These are phyloP conservation scores for Backusella parvicylindrica DNA, from an alignment of 192 early-diverging fungal species.

Conservation along the genomic window DNA sequence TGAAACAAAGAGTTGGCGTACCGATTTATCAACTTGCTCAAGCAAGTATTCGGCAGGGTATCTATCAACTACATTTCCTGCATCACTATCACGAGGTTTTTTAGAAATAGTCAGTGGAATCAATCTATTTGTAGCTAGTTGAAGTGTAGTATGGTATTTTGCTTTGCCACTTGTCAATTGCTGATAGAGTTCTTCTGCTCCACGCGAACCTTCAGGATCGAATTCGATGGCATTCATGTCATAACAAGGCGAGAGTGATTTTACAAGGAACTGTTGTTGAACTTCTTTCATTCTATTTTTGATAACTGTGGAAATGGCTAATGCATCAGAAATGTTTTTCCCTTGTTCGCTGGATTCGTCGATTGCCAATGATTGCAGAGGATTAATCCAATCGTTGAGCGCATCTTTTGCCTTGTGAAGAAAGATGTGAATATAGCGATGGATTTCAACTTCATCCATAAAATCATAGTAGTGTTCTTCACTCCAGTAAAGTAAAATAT, in stretches of 20 bases:
- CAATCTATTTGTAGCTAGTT: background rate
- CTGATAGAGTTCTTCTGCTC: slow-evolving; percentile 19
- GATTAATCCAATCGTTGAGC: slow-evolving; percentile 10
- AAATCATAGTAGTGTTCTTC: slow-evolving; percentile 59
- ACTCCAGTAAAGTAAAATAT: slow-evolving; percentile 63
- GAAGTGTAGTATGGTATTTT: slow-evolving; percentile 8
- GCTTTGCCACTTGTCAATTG: slow-evolving; percentile 14
- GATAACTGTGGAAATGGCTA: background rate
- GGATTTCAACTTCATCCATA: slow-evolving; percentile 46
- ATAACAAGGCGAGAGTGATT: slow-evolving; percentile 22
- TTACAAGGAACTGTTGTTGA: background rate
- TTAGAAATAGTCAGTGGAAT: slow-evolving; percentile 22
- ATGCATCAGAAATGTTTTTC: background rate
- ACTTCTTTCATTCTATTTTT: slow-evolving; percentile 8
- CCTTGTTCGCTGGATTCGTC: background rate
- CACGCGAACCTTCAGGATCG: slow-evolving; percentile 1
- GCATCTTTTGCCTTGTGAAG: slow-evolving; percentile 7
- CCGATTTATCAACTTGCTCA: slow-evolving; percentile 32
- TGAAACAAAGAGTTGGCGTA: slow-evolving; percentile 31
- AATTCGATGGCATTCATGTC: slow-evolving; percentile 16
- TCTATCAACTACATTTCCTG: slow-evolving; percentile 20
- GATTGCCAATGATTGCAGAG: background rate
- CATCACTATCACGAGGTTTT: slow-evolving; percentile 18
- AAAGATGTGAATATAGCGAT: slow-evolving; percentile 3
- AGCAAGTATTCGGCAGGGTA: slow-evolving; percentile 26